Percentiles rank a stretch among this genome's conserved stretches.
These are phyloP conservation scores for Chenopodium formosanum DNA, from an alignment of 148 eudicot genomes.

Conservation along the genomic window DNA sequence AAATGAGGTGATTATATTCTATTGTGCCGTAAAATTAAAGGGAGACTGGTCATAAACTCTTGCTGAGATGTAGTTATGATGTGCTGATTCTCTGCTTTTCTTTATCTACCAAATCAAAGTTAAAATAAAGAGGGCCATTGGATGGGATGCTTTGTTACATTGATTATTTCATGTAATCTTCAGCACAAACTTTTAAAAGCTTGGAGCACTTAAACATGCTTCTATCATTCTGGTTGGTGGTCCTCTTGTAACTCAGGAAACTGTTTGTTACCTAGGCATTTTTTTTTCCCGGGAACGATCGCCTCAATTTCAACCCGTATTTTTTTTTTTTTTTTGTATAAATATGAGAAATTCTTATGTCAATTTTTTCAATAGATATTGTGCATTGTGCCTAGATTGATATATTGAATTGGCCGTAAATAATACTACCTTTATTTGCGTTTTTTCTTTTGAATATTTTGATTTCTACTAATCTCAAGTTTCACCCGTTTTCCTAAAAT, in stretches of 20 bases:
- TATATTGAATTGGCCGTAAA: too few species aligned
- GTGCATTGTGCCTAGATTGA: neutral
- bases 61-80: constrained; percentile 32
- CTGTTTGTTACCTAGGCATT: neutral
- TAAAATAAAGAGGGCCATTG: constrained; percentile 26
- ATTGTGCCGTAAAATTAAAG: constrained; percentile 28
- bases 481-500: neutral
- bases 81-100: constrained; percentile 45
- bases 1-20: constrained; percentile 19
- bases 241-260: constrained; percentile 8
- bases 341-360: neutral
- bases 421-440: too few species aligned
- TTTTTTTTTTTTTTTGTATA: too few species aligned
- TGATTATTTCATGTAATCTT: constrained; percentile 30
- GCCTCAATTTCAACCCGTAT: neutral
- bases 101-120: constrained; percentile 30
- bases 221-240: constrained; percentile 23
- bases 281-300: neutral
- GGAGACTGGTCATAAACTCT: constrained; percentile 36
- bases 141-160: constrained; percentile 33
- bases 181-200: constrained; percentile 29
- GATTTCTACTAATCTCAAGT: neutral
- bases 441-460: too few species aligned
- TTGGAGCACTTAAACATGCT: constrained; percentile 24
- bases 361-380: neutral